These are phyloP conservation scores for Fusarium sublunatum DNA, from an alignment of 2,329 filamentous ascomycete species.

Conservation along the genomic window DNA sequence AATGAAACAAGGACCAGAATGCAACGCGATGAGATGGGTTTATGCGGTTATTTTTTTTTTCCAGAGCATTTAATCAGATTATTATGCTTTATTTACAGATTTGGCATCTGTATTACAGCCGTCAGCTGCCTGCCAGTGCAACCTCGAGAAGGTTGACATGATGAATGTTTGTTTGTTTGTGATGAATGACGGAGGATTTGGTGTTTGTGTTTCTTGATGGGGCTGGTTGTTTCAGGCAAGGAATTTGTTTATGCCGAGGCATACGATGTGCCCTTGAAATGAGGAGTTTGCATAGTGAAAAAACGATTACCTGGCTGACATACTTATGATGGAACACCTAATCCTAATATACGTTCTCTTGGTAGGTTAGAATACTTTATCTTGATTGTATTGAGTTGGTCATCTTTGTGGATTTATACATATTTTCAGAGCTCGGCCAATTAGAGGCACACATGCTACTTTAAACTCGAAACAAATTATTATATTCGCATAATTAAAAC, in stretches of 20 bases:
- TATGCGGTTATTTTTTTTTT: background rate
- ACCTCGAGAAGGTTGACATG: background rate
- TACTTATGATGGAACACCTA: too few species aligned
- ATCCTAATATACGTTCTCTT: too few species aligned
- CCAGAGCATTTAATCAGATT: background rate
- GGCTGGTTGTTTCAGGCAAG: conserved; percentile 19
- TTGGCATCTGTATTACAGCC: background rate
- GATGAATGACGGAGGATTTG: conserved; percentile 24
- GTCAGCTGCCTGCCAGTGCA: conserved; percentile 1
- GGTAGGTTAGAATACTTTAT: too few species aligned
- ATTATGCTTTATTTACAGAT: background rate
- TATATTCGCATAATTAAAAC: conserved; percentile 14
- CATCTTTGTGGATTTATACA: too few species aligned
- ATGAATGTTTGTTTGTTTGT: conserved; percentile 9
- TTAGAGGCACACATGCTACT: background rate
- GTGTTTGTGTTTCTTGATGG: conserved; percentile 26
- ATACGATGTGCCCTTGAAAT: background rate
- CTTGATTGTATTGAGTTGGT: too few species aligned
- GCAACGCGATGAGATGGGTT: conserved; percentile 1
- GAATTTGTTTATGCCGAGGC: conserved; percentile 18
- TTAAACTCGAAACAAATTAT: conserved; percentile 14
- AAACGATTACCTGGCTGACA: too few species aligned
- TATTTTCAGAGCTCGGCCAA: background rate
- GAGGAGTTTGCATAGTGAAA: too few species aligned
- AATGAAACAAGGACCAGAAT: conserved; percentile 26